Evolutionary conservation across 352 stramenopile species (phyloP).

Genomic region (Pythium apleroticum): DNA sequence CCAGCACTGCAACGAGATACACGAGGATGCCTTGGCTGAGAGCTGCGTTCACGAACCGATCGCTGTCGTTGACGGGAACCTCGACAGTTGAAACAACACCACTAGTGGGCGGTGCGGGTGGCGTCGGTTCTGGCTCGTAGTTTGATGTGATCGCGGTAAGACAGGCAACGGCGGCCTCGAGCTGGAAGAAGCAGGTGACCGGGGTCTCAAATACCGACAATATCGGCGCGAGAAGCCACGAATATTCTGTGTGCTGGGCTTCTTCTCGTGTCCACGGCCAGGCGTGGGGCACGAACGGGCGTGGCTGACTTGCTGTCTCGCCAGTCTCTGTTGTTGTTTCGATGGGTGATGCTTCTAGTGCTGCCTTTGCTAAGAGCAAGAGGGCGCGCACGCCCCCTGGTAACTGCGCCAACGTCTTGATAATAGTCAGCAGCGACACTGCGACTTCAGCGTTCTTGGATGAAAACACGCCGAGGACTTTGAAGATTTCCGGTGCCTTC

Average conservation of each 20-base stretch:
- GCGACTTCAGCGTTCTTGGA: constrained; percentile 19
- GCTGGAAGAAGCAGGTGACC: constrained; percentile 42
- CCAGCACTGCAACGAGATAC: constrained; percentile 42
- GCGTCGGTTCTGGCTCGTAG: constrained; percentile 36
- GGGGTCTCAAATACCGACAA: constrained; percentile 38
- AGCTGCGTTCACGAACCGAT: constrained; percentile 46
- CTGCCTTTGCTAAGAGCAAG: constrained; percentile 15
- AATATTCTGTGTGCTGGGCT: constrained; percentile 28
- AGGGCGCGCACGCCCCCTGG: constrained; percentile 22
- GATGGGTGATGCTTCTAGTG: background rate
- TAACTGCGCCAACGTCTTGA: constrained; percentile 20
- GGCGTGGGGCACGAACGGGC: background rate
- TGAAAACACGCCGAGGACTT: constrained; percentile 14
- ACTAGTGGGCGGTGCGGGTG: constrained; percentile 1
- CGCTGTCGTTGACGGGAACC: constrained; percentile 23
- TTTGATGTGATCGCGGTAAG: constrained; percentile 35
- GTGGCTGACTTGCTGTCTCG: background rate
- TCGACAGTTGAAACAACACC: constrained; percentile 9
- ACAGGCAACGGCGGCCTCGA: constrained; percentile 41
- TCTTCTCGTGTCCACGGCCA: constrained; percentile 31
- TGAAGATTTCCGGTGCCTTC: constrained; percentile 13
- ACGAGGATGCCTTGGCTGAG: constrained; percentile 40
- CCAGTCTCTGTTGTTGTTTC: background rate
- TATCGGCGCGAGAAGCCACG: constrained; percentile 34
- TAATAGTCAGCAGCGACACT: constrained; percentile 16